These are phyloP conservation scores for Kalanchoe fedtschenkoi DNA, from an alignment of 164 flowering plant genomes.

Conservation along the genomic window DNA sequence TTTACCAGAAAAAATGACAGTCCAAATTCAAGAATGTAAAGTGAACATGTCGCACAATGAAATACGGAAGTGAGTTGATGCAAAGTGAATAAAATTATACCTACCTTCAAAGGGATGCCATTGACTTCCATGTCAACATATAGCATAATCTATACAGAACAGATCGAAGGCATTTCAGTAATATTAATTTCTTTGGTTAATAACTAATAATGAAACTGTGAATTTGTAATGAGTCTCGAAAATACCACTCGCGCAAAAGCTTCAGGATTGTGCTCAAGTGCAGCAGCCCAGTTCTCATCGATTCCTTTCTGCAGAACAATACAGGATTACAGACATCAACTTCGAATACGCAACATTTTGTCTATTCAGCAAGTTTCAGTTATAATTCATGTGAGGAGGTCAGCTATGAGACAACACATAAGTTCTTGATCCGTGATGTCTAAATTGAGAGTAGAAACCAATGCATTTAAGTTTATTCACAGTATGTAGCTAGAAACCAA, in stretches of 20 bases:
- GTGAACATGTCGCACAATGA: not conserved
- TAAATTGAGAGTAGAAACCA: not conserved
- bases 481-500: not conserved
- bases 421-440: not conserved
- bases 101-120: conserved; percentile 90
- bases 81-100: not conserved
- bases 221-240: conserved; percentile 5
- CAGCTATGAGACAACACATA: not conserved
- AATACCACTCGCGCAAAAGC: conserved; percentile 96
- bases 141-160: conserved; percentile 68
- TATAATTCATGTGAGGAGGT: too few relatives aligned
- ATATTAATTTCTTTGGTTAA: not conserved
- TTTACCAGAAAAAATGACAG: not conserved
- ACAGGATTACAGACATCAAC: too few relatives aligned
- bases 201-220: not conserved
- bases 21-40: not conserved
- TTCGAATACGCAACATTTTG: too few relatives aligned
- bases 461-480: not conserved
- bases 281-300: conserved; percentile 98
- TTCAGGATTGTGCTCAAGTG: conserved; percentile 92
- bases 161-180: not conserved
- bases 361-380: too few relatives aligned
- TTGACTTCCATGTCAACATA: conserved; percentile 99
- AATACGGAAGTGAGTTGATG: not conserved
- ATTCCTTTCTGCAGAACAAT: conserved; percentile 76